Base-by-base conservation (phyloP, 2,329 filamentous ascomycete species). In the Colletotrichum magnum region DNA sequence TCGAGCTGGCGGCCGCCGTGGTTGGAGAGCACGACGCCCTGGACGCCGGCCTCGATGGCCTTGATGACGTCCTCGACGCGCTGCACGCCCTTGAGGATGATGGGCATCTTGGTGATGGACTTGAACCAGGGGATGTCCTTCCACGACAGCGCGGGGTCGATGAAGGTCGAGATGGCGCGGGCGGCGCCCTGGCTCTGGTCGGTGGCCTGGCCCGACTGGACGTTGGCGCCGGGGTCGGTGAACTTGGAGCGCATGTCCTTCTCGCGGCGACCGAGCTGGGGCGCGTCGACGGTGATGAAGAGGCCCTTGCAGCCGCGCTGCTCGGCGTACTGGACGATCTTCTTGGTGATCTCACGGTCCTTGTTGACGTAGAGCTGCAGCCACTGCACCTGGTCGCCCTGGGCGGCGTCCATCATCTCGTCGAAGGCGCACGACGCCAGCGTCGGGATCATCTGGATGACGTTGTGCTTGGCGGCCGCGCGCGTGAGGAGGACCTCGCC, bases 221-320 rank as follows among this genome's bases (percentile, higher is more conserved):
- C 94, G 76, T 90, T 93, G 32, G 92, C 93, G 9, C 95, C 95
- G 15, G 88, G 88, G 74, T 97, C 95, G 45, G 89, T 89, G 78
- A 97, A 97, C 81, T 98, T 98, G 73, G 88, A 89, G 47, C 96
- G 93, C 96, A 98, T 98, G 79, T 98, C 96, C 85, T 98, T 99
- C 81, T 99, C 96, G 73, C 96, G 88, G 47, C 96, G 91, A 50
- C 96, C 96, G 24, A 99, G 90, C 81, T 98, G 95, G 6, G 96
- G 96, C 60, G 96, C 96, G 79, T 99, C 96, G 63, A 99, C 96
- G 2, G 96, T 99, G 83, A 99, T 98, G 86, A 99, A 99, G 18
- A 99, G 90, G 10, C 92, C 96, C 82, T 94, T 96, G 87, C 96
- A 98, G 32, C 96, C 96, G 65, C 96, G 92, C 77, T 85, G 85